Conservation (phyloP, 1,284 basidiomycete species). For the Trichosporon coremiiforme region DNA sequence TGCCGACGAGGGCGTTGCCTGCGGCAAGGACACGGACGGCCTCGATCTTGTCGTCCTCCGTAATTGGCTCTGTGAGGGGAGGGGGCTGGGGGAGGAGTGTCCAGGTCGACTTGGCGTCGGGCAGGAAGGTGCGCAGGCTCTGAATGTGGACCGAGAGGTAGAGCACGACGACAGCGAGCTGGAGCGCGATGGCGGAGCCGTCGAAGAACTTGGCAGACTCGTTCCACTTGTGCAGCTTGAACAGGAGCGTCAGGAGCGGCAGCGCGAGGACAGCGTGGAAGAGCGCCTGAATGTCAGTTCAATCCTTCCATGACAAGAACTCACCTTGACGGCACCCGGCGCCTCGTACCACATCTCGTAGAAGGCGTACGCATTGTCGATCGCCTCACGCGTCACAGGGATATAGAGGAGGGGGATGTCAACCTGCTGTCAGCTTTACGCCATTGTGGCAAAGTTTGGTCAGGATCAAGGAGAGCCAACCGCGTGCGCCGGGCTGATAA, state of each 20-base stretch:
- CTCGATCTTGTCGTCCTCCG: conserved; percentile 67
- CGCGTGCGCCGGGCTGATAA: not conserved
- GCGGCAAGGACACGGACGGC: conserved; percentile 78
- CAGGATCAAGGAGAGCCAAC: not conserved
- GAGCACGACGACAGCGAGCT: conserved; percentile 71
- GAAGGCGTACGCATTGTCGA: conserved; percentile 77
- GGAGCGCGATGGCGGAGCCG: conserved; percentile 66
- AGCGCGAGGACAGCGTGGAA: conserved; percentile 78
- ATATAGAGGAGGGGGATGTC: conserved; percentile 79
- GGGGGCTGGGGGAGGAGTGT: conserved; percentile 57
- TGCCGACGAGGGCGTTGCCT: conserved; percentile 77
- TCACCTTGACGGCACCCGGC: conserved; percentile 81
- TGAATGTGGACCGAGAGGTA: conserved; percentile 80
- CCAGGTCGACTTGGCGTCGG: conserved; percentile 33
- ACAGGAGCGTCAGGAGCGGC: conserved; percentile 69
- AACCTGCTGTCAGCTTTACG: conserved; percentile 60
- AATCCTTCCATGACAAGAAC: too few relatives aligned
- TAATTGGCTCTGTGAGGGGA: conserved; percentile 62
- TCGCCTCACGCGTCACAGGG: conserved; percentile 63
- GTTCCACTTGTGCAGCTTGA: conserved; percentile 80
- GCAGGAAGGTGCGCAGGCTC: conserved; percentile 64
- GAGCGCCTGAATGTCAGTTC: conserved; percentile 65
- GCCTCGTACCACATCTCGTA: conserved; percentile 88
- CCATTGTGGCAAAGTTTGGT: not conserved
- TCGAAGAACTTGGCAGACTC: conserved; percentile 92